phyloP scores from a whole-genome alignment of 306 rosid genomes.

The Oemleria cerasiformis region DNA sequence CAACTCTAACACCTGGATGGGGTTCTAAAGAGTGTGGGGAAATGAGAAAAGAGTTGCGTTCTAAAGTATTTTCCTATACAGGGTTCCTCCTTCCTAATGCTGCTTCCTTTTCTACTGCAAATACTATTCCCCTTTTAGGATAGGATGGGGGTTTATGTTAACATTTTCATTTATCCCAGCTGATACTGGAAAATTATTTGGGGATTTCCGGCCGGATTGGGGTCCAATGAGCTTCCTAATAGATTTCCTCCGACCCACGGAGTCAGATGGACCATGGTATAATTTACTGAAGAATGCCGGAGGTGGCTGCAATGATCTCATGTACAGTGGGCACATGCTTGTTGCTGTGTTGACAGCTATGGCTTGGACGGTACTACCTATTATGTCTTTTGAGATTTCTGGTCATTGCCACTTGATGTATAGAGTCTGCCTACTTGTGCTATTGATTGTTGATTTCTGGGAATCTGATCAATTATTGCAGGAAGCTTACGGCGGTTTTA shows the following conservation, averaged over 20 bases:
- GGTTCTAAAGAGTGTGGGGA: not conserved
- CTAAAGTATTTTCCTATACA: not conserved
- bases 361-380: slow-evolving; percentile 89
- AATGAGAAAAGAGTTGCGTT: not conserved
- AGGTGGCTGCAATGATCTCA: slow-evolving; percentile 96
- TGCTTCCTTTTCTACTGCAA: not conserved
- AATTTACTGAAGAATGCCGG: slow-evolving; percentile 78
- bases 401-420: slow-evolving; percentile 9
- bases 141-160: slow-evolving; percentile 17
- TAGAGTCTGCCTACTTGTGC: slow-evolving; percentile 7
- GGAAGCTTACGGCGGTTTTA: slow-evolving; percentile 96
- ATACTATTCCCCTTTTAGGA: slow-evolving; percentile 17
- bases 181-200: slow-evolving; percentile 47
- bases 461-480: slow-evolving; percentile 33
- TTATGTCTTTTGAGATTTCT: slow-evolving; percentile 13
- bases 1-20: not conserved
- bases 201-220: slow-evolving; percentile 70
- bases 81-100: not conserved
- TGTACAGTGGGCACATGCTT: slow-evolving; percentile 94
- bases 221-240: slow-evolving; percentile 76
- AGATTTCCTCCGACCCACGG: slow-evolving; percentile 74
- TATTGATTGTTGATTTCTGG: slow-evolving; percentile 13
- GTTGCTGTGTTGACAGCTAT: slow-evolving; percentile 96
- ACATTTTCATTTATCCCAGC: slow-evolving; percentile 47
- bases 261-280: slow-evolving; percentile 76